A percentile compares a stretch with the other conserved stretches of the same genome.
Evolutionary conservation across 2,329 filamentous ascomycete genomes (phyloP).

Genomic region (Fusarium gaditjirri): DNA sequence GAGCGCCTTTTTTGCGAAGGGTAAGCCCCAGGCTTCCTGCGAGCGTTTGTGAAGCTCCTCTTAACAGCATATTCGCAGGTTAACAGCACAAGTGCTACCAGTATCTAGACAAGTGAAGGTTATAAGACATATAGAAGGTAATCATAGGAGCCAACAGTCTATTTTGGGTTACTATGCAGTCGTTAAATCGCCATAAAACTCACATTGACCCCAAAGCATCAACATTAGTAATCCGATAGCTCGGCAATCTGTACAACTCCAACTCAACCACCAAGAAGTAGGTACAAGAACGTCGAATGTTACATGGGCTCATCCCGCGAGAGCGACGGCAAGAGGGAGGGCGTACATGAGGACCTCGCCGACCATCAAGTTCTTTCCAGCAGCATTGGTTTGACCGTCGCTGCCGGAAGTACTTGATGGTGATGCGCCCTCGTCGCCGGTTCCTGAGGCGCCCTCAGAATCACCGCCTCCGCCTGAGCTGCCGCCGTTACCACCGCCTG

Average conservation of each 20-base stretch:
- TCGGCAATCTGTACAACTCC: not conserved
- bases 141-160: not conserved
- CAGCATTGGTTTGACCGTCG: not conserved
- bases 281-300: not conserved
- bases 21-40: not conserved
- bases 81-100: not conserved
- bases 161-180: accelerated
- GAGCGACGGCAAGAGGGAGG: not conserved
- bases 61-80: too few relatives aligned
- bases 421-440: not conserved
- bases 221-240: not conserved
- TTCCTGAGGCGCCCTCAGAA: not conserved
- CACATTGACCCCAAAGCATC: not conserved
- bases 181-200: not conserved
- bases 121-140: accelerated
- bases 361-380: not conserved
- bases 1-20: accelerated
- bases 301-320: not conserved
- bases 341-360: not conserved
- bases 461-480: not conserved
- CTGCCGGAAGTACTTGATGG: not conserved
- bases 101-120: not conserved
- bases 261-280: not conserved
- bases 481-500: not conserved
- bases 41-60: not conserved